Conservation (phyloP, 805 yeast species). For the Saccharomycopsis sp. region DNA sequence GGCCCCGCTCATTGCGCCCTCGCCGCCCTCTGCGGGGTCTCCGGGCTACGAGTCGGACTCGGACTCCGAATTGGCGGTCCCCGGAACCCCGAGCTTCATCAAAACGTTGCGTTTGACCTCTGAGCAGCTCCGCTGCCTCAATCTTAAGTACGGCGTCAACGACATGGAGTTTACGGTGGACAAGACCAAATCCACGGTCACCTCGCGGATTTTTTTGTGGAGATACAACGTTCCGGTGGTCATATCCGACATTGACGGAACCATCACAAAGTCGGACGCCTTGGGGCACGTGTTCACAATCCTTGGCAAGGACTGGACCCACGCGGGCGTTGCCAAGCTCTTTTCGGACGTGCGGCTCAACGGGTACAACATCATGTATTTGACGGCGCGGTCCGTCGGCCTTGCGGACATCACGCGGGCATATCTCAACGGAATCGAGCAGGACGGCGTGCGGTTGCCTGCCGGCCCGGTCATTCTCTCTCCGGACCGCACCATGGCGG, state of each 20-base stretch:
- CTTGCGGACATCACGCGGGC: conserved; percentile 89
- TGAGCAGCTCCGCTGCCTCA: conserved; percentile 72
- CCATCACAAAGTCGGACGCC: conserved; percentile 96
- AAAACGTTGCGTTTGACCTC: conserved; percentile 87
- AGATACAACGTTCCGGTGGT: conserved; percentile 79
- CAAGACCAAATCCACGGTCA: conserved; percentile 72
- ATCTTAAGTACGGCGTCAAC: conserved; percentile 73
- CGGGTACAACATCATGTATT: conserved; percentile 88
- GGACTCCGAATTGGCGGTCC: conserved; percentile 10
- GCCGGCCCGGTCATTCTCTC: conserved; percentile 89
- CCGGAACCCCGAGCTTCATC: conserved; percentile 42
- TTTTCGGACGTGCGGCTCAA: conserved; percentile 81
- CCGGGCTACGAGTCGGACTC: conserved; percentile 8
- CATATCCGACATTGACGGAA: conserved; percentile 95
- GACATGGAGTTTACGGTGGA: conserved; percentile 72
- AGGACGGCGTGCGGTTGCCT: conserved; percentile 70
- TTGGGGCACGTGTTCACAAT: conserved; percentile 90
- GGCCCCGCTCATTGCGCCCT: conserved; percentile 20
- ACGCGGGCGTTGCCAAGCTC: conserved; percentile 86
- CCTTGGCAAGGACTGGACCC: conserved; percentile 98
- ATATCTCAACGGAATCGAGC: conserved; percentile 70
- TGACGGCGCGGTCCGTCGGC: conserved; percentile 93
- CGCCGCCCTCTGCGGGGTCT: conserved; percentile 1
- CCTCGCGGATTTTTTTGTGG: conserved; percentile 78
- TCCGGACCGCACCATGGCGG: conserved; percentile 96